phyloP scores from a whole-genome alignment of 257 asterid genomes.

The Scutellaria minor region DNA sequence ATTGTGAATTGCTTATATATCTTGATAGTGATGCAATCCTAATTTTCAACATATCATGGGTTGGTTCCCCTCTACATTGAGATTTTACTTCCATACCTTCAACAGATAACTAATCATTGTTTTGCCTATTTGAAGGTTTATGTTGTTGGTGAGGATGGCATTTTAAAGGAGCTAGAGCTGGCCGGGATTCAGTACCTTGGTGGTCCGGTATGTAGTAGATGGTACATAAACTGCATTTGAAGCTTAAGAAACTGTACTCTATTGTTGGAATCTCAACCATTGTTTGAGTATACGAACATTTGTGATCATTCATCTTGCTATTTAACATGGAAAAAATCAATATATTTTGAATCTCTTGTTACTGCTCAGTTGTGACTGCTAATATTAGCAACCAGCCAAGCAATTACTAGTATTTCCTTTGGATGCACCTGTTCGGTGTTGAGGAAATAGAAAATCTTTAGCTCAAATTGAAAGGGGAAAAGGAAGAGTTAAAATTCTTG shows the following conservation, averaged over 20 bases:
- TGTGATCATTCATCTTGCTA: slow-evolving; percentile 6
- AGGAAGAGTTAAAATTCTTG: not conserved
- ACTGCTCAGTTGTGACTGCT: not conserved
- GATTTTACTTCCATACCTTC: not conserved
- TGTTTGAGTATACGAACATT: not conserved
- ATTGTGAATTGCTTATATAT: slow-evolving; percentile 7
- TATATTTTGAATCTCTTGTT: not conserved
- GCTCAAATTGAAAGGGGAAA: not conserved
- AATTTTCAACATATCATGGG: no score
- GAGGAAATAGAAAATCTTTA: not conserved
- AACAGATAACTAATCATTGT: slow-evolving; percentile 32
- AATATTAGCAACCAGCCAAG: not conserved
- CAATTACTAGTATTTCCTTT: not conserved
- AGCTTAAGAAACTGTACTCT: not conserved
- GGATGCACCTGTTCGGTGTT: not conserved
- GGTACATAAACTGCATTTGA: slow-evolving; percentile 27
- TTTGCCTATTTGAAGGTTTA: slow-evolving; percentile 62
- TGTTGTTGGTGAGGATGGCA: slow-evolving; percentile 97
- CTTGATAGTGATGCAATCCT: not conserved
- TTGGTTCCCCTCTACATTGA: no score
- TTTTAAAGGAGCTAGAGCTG: slow-evolving; percentile 87
- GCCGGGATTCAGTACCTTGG: slow-evolving; percentile 90
- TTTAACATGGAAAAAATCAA: slow-evolving; percentile 11
- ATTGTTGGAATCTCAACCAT: slow-evolving; percentile 5
- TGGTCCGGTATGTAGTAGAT: slow-evolving; percentile 73